Conservation (phyloP, 2,329 filamentous ascomycete species). For the Aspergillus floridensis region DNA sequence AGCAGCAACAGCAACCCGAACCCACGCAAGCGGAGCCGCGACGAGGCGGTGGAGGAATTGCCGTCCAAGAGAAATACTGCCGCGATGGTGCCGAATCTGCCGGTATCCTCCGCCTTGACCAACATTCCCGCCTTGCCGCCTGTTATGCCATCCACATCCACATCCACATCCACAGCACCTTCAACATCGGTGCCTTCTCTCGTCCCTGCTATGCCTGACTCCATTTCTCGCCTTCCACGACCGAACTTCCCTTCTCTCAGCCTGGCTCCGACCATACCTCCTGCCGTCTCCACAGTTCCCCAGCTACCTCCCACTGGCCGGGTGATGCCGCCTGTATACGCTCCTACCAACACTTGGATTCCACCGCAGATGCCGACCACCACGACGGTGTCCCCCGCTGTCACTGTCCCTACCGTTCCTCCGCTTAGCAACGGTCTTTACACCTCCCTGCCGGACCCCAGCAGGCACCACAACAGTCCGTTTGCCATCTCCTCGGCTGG, state of each 20-base stretch:
- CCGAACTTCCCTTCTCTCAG: conserved; percentile 64
- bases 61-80: conserved; percentile 51
- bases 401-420: conserved; percentile 27
- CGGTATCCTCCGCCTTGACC: conserved; percentile 23
- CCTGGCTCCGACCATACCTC: conserved; percentile 38
- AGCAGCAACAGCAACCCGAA: background rate
- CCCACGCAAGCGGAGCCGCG: conserved; percentile 59
- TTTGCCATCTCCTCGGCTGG: conserved; percentile 53
- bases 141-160: conserved; percentile 30
- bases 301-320: conserved; percentile 65
- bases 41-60: conserved; percentile 55
- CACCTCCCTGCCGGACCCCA: conserved; percentile 35
- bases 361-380: conserved; percentile 40
- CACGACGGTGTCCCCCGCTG: conserved; percentile 21
- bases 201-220: conserved; percentile 26
- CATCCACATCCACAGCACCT: conserved; percentile 1
- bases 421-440: conserved; percentile 30
- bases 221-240: conserved; percentile 60
- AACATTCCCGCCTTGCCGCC: conserved; percentile 34
- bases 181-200: conserved; percentile 36
- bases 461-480: conserved; percentile 49
- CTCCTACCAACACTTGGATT: conserved; percentile 52
- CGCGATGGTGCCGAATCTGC: conserved; percentile 25
- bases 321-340: conserved; percentile 73
- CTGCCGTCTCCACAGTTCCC: conserved; percentile 37